phyloP scores from a whole-genome alignment of 805 yeast genomes.

The Candida dajiaensis region DNA sequence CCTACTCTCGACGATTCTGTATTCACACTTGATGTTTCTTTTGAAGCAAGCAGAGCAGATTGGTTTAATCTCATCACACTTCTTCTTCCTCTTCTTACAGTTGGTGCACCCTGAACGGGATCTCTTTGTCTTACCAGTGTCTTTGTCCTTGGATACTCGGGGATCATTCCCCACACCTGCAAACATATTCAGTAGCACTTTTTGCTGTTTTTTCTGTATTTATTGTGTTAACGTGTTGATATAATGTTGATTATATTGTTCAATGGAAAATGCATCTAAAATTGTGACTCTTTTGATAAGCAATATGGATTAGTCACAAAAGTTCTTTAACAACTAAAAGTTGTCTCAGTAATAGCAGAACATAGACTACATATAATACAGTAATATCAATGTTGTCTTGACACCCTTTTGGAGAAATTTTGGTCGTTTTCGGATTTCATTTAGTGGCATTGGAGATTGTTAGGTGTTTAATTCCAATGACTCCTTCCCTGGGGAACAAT shows the following conservation, averaged over 20 bases:
- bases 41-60: slow-evolving; percentile 38
- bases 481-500: too few species aligned
- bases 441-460: too few species aligned
- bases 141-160: not conserved
- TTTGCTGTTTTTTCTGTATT: not conserved
- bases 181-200: not conserved
- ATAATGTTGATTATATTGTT: too few species aligned
- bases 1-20: slow-evolving; percentile 9
- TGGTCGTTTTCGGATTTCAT: too few species aligned
- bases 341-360: too few species aligned
- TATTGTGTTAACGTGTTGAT: not conserved
- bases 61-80: slow-evolving; percentile 44
- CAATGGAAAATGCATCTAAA: not conserved
- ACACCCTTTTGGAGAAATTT: too few species aligned
- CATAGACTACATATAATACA: too few species aligned
- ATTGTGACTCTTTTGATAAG: not conserved
- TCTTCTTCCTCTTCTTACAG: slow-evolving; percentile 41
- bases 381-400: too few species aligned
- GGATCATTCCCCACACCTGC: not conserved
- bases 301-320: too few species aligned
- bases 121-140: slow-evolving; percentile 8
- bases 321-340: too few species aligned
- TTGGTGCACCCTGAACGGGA: slow-evolving; percentile 34
- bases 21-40: slow-evolving; percentile 26
- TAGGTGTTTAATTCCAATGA: too few species aligned